Percentiles rank a stretch among this genome's conserved stretches.
These are phyloP conservation scores for Alternaria viburni DNA, from an alignment of 2,329 filamentous ascomycete species.

Conservation along the genomic window DNA sequence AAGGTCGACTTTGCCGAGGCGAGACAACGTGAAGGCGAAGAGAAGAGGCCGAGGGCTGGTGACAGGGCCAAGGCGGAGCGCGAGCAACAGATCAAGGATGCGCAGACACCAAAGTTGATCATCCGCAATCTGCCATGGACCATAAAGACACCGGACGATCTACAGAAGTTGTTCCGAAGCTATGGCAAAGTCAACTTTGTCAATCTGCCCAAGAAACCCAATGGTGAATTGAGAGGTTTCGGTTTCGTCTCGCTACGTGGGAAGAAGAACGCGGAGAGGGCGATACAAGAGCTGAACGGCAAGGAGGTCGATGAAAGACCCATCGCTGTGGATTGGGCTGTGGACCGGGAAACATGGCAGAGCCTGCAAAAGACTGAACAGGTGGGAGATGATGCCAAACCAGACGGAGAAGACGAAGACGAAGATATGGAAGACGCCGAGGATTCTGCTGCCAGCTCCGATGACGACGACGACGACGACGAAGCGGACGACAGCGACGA, in stretches of 20 bases:
- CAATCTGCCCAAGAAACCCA: constrained; percentile 79
- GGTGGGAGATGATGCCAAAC: constrained; percentile 51
- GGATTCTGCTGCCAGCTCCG: constrained; percentile 44
- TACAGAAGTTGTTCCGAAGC: constrained; percentile 79
- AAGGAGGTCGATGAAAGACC: constrained; percentile 87
- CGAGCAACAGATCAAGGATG: constrained; percentile 66
- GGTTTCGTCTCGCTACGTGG: constrained; percentile 91
- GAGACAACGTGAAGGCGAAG: constrained; percentile 68
- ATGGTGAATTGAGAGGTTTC: constrained; percentile 76
- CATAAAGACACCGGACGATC: constrained; percentile 83
- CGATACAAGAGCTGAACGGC: constrained; percentile 83
- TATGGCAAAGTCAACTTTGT: constrained; percentile 92
- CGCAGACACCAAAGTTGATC: constrained; percentile 80
- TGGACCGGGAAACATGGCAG: constrained; percentile 88
- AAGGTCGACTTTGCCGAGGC: constrained; percentile 87
- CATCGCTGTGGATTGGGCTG: constrained; percentile 94
- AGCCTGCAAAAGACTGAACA: constrained; percentile 56
- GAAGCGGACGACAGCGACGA: constrained; percentile 48
- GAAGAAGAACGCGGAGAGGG: constrained; percentile 88
- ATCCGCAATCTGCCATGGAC: constrained; percentile 96
- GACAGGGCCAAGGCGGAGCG: constrained; percentile 69
- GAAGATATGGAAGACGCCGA: constrained; percentile 47
- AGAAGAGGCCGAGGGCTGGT: constrained; percentile 52
- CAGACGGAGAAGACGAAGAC: constrained; percentile 48
- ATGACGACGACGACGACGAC: constrained; percentile 49